These are phyloP conservation scores for Podaxis sp. DNA, from an alignment of 768 basidiomycete genomes.

Conservation along the genomic window DNA sequence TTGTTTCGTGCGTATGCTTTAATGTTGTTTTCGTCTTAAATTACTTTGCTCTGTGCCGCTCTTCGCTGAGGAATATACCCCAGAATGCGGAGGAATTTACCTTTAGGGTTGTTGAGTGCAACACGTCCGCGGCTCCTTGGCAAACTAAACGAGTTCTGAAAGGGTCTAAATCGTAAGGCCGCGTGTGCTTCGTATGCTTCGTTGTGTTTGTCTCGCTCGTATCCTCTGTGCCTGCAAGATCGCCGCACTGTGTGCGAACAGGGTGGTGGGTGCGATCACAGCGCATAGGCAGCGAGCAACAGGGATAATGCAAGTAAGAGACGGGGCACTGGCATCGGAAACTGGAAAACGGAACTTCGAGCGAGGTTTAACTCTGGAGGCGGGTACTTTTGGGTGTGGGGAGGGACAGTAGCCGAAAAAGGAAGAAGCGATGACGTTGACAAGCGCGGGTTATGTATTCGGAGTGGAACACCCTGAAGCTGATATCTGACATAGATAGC, in stretches of 20 bases:
- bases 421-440: slow-evolving; percentile 7
- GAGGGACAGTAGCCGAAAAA: background rate
- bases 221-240: slow-evolving; percentile 7
- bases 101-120: background rate
- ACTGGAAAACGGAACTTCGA: background rate
- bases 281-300: background rate
- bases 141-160: slow-evolving; percentile 6
- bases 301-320: background rate
- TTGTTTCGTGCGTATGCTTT: background rate
- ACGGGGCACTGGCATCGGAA: no score
- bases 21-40: background rate
- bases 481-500: slow-evolving; percentile 11
- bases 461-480: slow-evolving; percentile 5
- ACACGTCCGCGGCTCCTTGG: slow-evolving; percentile 3
- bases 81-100: background rate
- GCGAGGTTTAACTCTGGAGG: background rate
- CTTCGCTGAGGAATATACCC: background rate
- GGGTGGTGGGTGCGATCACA: background rate
- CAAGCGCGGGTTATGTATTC: background rate
- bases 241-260: slow-evolving; percentile 1
- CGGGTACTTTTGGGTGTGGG: no score
- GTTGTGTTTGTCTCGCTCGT: slow-evolving; percentile 12
- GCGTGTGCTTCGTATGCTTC: background rate
- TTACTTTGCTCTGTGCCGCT: background rate
- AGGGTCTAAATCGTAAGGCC: background rate